Evolutionary conservation across 345 rosid genomes (phyloP), one percentile per base, ranked within the genome.

Genomic region (Salix dunnii): DNA sequence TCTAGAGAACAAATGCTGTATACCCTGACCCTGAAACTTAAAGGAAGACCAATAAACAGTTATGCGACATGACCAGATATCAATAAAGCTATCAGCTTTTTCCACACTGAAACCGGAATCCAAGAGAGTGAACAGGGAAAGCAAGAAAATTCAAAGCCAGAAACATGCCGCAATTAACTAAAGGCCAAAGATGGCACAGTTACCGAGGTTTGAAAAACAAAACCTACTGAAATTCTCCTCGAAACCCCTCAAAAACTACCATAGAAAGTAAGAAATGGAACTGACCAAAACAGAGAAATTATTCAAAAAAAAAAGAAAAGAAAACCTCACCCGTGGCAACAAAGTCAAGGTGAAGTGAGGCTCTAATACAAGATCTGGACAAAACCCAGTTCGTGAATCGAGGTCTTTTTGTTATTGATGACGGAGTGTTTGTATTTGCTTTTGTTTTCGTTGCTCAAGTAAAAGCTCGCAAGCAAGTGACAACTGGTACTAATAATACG

Each of bases 41-140:
- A 33, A 33, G 25, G 17, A 68, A 68, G 71, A 10, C 48, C 53
- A 42, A 68, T 36, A 53, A 68, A 33, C 46, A 33, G 7, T 21
- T 38, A 68, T n/a, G 49, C 48, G 28, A 21, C 43, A 40, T 17
- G 51, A 68, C 53, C 17, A 40, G 71, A 68, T n/a, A 40, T 25
- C 43, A 68, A 21, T 33, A 68, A 68, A 38, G 71, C 49, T 21
- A 68, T 5, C 28, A 38, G 42, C 48, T 23, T 68, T 68, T 68
- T 38, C 71, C 28, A n/a, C 49, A 68, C 48, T 11, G 28, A 36
- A 36, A 68, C 49, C 31, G 31, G 51, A 68, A 36, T 68, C 71
- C 71, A 67, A 68, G 51, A 38, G 49, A 68, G 31, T 10, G 71
- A 68, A 68, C 31, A 68, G 51, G 71, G 49, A 40, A 68, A 36